These are phyloP conservation scores for Fusarium gaditjirri DNA, from an alignment of 2,329 filamentous ascomycete species.

Conservation along the genomic window DNA sequence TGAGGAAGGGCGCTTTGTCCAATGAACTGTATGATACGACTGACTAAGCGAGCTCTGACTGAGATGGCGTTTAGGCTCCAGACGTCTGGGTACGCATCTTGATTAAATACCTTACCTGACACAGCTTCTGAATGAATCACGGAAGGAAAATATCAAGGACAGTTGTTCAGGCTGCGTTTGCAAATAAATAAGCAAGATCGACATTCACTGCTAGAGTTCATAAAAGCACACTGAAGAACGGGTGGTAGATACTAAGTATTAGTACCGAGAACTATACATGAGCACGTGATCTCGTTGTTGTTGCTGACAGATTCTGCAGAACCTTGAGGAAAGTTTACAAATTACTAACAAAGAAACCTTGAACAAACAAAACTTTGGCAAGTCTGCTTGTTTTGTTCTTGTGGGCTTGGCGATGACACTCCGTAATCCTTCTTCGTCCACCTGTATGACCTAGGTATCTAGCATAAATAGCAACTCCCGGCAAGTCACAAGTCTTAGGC, in stretches of 20 bases:
- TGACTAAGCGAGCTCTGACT: constrained; percentile 25
- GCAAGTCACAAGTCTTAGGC: neutral
- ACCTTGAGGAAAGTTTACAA: neutral
- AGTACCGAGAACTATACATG: neutral
- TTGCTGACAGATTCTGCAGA: neutral
- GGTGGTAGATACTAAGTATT: too few species aligned
- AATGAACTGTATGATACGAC: neutral
- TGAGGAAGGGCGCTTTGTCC: constrained; percentile 25
- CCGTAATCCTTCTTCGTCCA: neutral
- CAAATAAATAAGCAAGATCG: neutral
- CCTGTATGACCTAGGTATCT: neutral
- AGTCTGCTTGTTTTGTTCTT: neutral
- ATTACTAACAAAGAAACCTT: neutral
- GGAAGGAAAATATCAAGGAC: neutral
- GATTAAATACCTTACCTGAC: neutral
- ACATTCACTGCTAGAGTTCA: neutral
- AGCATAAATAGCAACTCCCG: neutral
- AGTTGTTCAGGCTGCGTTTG: neutral
- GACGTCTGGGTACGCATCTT: neutral
- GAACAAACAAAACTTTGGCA: neutral
- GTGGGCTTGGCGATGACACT: neutral
- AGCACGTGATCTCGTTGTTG: neutral
- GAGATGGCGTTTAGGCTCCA: neutral
- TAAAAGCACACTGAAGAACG: neutral
- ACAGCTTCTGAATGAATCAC: neutral